Base-by-base conservation (phyloP, 768 basidiomycete genomes). In the Xanthoconium stramineum region DNA sequence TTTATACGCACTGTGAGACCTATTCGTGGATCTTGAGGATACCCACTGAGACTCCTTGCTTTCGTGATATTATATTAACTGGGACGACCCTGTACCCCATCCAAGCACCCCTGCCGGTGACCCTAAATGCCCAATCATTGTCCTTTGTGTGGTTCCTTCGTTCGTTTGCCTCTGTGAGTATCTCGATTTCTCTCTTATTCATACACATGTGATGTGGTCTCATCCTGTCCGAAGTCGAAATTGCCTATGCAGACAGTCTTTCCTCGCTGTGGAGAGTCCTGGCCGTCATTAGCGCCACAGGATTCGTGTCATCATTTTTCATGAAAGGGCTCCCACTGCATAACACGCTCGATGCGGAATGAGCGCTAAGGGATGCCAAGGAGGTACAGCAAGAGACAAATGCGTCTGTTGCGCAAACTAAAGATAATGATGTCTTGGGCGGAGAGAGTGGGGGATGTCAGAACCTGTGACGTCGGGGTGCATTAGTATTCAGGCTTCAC, bases 1-100 rank as follows among this genome's bases (percentile, higher is more conserved):
- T 11, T 44, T 80, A 13, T 65, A 76, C 19, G 76, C 67, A 24
- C 53, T 77, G 74, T 73, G 37, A 52, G 71, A 10, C 17, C 44
- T 13, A 17, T 47, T 24, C n/a, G 28, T 40, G 29, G 12, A 17
- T 7, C 0, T 2, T 8, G 35, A 7, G 10, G 17, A n/a, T 2
- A 6, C 28, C 11, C 28, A 39, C 50, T 56, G 6, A 44, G 50
- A 5, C 28, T 44, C 13, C 12, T 33, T 32, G 5, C 24, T 15
- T 29, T 13, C 10, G 29, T 14, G 12, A n/a, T 38, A 50, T 29
- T 19, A 40, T 39, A 17, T 17, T 51, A 14, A 32, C n/a, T 20
- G 17, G 15, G n/a, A 30, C 38, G 20, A 2, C 6, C 19, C 3
- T 36, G 47, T 47, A 35, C 20, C 47, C 47, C 6, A 47, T 47